Percentiles rank a stretch among this genome's conserved stretches.
These are phyloP conservation scores for Gnaphalium uliginosum DNA, from an alignment of 129 eudicot genomes.

Conservation along the genomic window DNA sequence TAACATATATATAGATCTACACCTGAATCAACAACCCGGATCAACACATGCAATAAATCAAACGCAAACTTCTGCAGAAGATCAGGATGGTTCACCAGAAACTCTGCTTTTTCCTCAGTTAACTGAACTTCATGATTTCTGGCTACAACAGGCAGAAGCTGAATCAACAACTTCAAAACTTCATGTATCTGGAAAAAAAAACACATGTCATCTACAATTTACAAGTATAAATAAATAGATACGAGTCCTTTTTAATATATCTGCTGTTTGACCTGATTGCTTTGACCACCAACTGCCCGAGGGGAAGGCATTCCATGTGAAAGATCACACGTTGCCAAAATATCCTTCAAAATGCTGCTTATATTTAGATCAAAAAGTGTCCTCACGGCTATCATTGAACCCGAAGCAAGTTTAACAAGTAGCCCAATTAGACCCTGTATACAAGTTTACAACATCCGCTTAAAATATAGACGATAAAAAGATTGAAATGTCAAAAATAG, in stretches of 20 bases:
- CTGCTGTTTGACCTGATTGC: constrained; percentile 50
- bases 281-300: constrained; percentile 55
- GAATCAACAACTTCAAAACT: constrained; percentile 82
- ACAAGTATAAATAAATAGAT: constrained; percentile 1
- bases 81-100: constrained; percentile 62
- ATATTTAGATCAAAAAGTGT: constrained; percentile 77
- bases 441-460: constrained; percentile 15
- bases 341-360: constrained; percentile 67
- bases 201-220: constrained; percentile 15
- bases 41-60: constrained; percentile 67
- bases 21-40: constrained; percentile 92
- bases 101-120: constrained; percentile 50
- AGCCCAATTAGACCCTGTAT: constrained; percentile 75
- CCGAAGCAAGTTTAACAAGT: constrained; percentile 83
- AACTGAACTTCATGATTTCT: constrained; percentile 44
- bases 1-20: constrained; percentile 59
- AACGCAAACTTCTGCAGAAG: constrained; percentile 64
- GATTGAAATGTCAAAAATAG: background rate
- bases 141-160: constrained; percentile 66
- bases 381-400: constrained; percentile 68
- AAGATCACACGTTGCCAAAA: constrained; percentile 51
- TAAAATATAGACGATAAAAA: background rate
- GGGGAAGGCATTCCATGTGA: constrained; percentile 68
- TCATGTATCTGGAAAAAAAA: constrained; percentile 56
- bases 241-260: background rate